A percentile compares a stretch with the other conserved stretches of the same genome.
Conservation (phyloP, 345 rosid species). For the Reutealis trisperma region DNA sequence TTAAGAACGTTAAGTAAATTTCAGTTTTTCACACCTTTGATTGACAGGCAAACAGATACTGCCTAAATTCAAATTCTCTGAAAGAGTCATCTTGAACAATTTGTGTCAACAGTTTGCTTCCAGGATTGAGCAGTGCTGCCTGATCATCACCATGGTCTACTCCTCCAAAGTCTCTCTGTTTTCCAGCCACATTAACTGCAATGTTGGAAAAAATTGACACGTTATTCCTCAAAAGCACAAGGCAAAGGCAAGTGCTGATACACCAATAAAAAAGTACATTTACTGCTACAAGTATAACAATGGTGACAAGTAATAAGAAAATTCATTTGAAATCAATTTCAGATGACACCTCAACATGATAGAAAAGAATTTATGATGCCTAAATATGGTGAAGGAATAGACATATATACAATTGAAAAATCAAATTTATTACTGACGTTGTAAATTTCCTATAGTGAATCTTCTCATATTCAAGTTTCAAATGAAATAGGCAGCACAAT, state of each 20-base stretch:
- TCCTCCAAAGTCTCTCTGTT: slow-evolving; percentile 91
- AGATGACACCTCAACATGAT: background rate
- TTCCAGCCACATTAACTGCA: slow-evolving; percentile 73
- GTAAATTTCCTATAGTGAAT: background rate
- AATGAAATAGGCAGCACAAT: background rate
- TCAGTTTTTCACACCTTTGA: slow-evolving; percentile 60
- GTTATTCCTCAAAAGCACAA: slow-evolving; percentile 8
- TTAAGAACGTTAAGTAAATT: slow-evolving; percentile 22
- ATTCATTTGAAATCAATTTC: background rate
- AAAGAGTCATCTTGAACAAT: slow-evolving; percentile 93
- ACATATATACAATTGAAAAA: background rate
- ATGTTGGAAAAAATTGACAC: slow-evolving; percentile 11
- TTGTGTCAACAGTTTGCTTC: slow-evolving; percentile 66
- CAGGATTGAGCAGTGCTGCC: slow-evolving; percentile 78
- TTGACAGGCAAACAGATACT: slow-evolving; percentile 91
- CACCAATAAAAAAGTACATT: slow-evolving; percentile 11
- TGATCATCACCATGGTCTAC: slow-evolving; percentile 83
- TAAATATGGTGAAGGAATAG: background rate
- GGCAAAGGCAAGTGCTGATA: background rate
- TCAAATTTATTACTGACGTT: background rate
- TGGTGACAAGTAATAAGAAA: background rate
- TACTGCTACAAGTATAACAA: slow-evolving; percentile 1
- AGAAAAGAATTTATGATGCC: background rate
- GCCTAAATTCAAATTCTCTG: slow-evolving; percentile 92
- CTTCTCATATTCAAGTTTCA: background rate